Conservation (phyloP, 768 basidiomycete species). For the Rubroboletus pulcherrimus region DNA sequence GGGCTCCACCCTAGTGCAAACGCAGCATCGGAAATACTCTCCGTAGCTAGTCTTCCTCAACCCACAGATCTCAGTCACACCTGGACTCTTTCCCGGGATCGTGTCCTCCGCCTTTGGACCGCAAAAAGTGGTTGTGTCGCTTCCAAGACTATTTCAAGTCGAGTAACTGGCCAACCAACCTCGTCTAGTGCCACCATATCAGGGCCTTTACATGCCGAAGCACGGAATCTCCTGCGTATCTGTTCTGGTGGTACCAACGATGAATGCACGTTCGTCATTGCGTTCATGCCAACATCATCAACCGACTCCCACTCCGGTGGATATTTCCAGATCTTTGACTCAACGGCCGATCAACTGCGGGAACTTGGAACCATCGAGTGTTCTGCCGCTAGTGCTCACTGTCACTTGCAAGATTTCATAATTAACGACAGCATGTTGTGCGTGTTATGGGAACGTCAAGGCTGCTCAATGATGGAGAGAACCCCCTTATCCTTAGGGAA, state of each 20-base stretch:
- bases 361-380: slow-evolving; percentile 58
- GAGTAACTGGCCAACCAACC: slow-evolving; percentile 32
- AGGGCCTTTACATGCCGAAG: slow-evolving; percentile 55
- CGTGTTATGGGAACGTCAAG: slow-evolving; percentile 79
- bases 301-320: slow-evolving; percentile 67
- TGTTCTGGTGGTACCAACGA: slow-evolving; percentile 47
- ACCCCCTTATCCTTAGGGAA: slow-evolving; percentile 43
- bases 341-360: slow-evolving; percentile 53
- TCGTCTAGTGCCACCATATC: slow-evolving; percentile 33
- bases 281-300: slow-evolving; percentile 68
- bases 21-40: slow-evolving; percentile 58
- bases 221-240: slow-evolving; percentile 62
- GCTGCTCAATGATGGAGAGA: slow-evolving; percentile 65
- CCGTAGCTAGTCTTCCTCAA: slow-evolving; percentile 69
- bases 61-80: slow-evolving; percentile 71
- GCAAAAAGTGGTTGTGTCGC: slow-evolving; percentile 70
- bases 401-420: slow-evolving; percentile 78
- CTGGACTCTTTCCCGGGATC: slow-evolving; percentile 86
- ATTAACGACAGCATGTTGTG: slow-evolving; percentile 50
- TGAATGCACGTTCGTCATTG: slow-evolving; percentile 59
- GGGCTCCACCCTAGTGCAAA: slow-evolving; percentile 43
- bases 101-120: slow-evolving; percentile 82
- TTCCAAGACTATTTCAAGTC: slow-evolving; percentile 47
- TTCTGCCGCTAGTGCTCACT: slow-evolving; percentile 57
- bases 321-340: slow-evolving; percentile 67